Base-by-base conservation (phyloP, 768 basidiomycete genomes). In the Terana coerulea region DNA sequence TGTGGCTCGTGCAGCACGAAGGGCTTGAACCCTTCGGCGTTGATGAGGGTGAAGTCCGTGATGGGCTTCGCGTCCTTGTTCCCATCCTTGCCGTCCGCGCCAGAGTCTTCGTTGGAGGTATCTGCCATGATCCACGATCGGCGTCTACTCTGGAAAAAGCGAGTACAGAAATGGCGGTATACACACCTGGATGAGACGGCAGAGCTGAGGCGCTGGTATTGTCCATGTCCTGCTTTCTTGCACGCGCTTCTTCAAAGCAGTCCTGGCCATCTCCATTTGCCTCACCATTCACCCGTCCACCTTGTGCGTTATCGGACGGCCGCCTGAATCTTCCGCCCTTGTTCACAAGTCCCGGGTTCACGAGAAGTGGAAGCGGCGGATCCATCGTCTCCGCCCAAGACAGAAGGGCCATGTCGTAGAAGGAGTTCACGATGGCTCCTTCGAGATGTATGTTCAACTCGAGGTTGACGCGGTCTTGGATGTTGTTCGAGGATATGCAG, bases 401-500 rank as follows among this genome's bases (percentile, higher is more conserved):
- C 48, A 84, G 71, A 43, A 88, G 75, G 12, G 81, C 80, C 66
- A 78, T 79, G 64, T 88, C 86, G 66, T 86, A 86, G 56, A 88
- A 72, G 4, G 79, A 72, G 50, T 87, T 76, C 51, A 88, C 86
- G 47, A 88, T 75, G 0, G 81, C 80, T 0, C 86, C 86, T 60
- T 88, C 86, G 36, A 86, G 72, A 56, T 86, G 84, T 6, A 77
- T 64, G 83, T 84, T 84, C 76, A 86, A 78, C 65, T 80, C 75
- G 53, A 75, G 56, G 57, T 77, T 75, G 6, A 72, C 67, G 17
- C 75, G 72, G 56, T 81, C 77, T 31, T 53, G 84, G 34, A 87
- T 82, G 50, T 87, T 87, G 66, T 86, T 86, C 44, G 75, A 78
- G 63, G 83, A 81, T 47, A 88, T 65, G 48, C 85, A 64, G 0